phyloP scores from a whole-genome alignment of 352 stramenopile genomes.

The Phytophthora brassicae region DNA sequence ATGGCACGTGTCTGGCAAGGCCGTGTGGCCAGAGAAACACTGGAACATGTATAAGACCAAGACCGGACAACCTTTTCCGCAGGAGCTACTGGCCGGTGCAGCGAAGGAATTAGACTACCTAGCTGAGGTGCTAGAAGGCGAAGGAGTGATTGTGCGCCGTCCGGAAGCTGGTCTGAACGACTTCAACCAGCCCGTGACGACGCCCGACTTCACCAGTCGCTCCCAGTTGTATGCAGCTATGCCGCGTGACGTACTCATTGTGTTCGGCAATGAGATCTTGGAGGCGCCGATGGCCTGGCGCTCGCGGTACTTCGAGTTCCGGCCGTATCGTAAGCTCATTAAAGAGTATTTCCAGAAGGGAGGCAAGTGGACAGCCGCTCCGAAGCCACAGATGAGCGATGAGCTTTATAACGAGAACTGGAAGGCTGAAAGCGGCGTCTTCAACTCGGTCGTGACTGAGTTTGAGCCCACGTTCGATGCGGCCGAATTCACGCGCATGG shows the following conservation, averaged over 20 bases:
- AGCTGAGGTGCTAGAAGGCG: constrained; percentile 76
- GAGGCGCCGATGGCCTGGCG: constrained; percentile 90
- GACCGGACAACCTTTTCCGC: constrained; percentile 74
- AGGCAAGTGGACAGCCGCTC: constrained; percentile 87
- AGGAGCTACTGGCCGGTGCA: constrained; percentile 72
- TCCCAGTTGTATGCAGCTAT: constrained; percentile 89
- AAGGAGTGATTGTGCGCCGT: constrained; percentile 83
- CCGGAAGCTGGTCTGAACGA: constrained; percentile 65
- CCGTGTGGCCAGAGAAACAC: constrained; percentile 86
- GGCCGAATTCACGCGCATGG: constrained; percentile 90
- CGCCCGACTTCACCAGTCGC: constrained; percentile 84
- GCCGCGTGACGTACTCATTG: constrained; percentile 87
- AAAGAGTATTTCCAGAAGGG: constrained; percentile 91
- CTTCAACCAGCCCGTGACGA: constrained; percentile 79
- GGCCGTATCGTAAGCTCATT: constrained; percentile 86
- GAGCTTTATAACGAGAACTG: constrained; percentile 89
- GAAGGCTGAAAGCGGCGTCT: constrained; percentile 71
- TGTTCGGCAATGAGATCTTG: constrained; percentile 90
- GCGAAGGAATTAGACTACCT: constrained; percentile 88
- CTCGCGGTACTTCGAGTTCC: constrained; percentile 90
- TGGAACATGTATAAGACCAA: constrained; percentile 92
- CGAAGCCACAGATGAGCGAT: constrained; percentile 90
- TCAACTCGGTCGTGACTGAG: constrained; percentile 89
- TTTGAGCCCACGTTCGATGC: constrained; percentile 90
- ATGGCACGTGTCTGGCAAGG: constrained; percentile 89